Evolutionary conservation across 1,284 basidiomycete genomes (phyloP), one percentile per base, ranked within the genome.

Genomic region (Pisolithus thermaeus): DNA sequence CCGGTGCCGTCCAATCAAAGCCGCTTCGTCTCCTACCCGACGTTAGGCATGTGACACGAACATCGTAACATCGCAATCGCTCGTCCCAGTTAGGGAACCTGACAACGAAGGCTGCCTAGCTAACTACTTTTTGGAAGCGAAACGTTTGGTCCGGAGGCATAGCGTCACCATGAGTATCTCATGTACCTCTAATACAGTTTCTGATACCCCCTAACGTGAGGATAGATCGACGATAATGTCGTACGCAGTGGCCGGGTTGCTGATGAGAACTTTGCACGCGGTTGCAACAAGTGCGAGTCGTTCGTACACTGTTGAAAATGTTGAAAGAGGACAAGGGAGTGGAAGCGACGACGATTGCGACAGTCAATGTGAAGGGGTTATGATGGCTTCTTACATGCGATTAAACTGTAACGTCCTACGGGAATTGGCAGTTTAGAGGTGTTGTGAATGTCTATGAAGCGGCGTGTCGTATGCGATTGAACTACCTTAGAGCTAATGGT

Each of bases 361-460:
- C 78, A 2, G 80, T 78, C 3, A 80, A 81, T 20, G 78, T 79
- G 59, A 84, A 81, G 59, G 79, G 79, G 18, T 6, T 81, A 77
- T 54, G 81, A 84, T 59, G 81, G 81, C 0, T 82, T 83, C 64
- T 58, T 81, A 47, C 84, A 80, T 58, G 75, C 77, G 0, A 50
- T 77, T 22, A 64, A 66, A 41, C 46, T 65, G 41, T 68, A 50
- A 25, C 9, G 11, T 30, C 9, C 28, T 30, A 30, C 28, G 9
- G 9, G 8, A 30, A 30, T 30, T 9, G 7, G 28, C 3, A 30
- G 9, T 30, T 30, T 20, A 30, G 28, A 20, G 18, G 18, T 20
- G 18, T 27, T 4, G 18, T 27, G 27, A 27, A 7, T 27, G 27
- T 27, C 27, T 20, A 20, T 20, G 18, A 20, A 20, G 18, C 18